Evolutionary conservation across 352 stramenopile species (phyloP), one percentile per base, ranked within the genome.

Genomic region (Globisporangium okanoganense): DNA sequence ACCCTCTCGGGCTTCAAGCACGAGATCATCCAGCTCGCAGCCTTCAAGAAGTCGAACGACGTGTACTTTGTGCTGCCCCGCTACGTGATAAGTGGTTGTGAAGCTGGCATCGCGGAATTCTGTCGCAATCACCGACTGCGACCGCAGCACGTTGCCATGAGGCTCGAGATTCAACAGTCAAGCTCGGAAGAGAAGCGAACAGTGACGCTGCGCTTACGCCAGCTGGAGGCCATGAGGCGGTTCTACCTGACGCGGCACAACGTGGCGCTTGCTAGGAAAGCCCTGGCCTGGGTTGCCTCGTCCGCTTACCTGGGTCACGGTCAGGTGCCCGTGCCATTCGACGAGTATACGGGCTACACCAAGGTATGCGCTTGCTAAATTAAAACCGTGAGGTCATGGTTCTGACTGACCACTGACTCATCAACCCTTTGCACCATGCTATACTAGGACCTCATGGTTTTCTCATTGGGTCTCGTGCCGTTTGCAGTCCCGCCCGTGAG

Each of bases 1-100:
- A 52, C 45, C 5, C 25, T 52, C 24, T 52, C 24, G 45, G 45
- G 24, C 14, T 52, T 52, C 24, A 52, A 52, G 45, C 45, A 52
- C 13, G 45, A 35, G 27, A 20, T 35, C 5, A 9, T 52, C 16
- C 24, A 52, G 45, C 24, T 52, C 5, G 5, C 24, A 3, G 5
- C 24, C 12, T 27, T n/a, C 24, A 1, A 20, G 13, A 35, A 33
- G 5, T 31, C 45, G 10, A 24, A 35, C 24, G 24, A 52, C 10
- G 45, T 52, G 13, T 12, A 52, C 24, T 52, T 51, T 18, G 45
- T 35, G 45, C 7, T 52, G 13, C 45, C 45, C 3, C 24, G 45
- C 25, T 35, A 52, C 45, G 45, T 35, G 24, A 35, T 35, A 7
- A 35, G 45, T 10, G 45, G 24, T 13, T 52, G 24, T 35, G 45